These are phyloP conservation scores for Kwoniella dejecticola DNA, from an alignment of 768 basidiomycete genomes.

Conservation along the genomic window DNA sequence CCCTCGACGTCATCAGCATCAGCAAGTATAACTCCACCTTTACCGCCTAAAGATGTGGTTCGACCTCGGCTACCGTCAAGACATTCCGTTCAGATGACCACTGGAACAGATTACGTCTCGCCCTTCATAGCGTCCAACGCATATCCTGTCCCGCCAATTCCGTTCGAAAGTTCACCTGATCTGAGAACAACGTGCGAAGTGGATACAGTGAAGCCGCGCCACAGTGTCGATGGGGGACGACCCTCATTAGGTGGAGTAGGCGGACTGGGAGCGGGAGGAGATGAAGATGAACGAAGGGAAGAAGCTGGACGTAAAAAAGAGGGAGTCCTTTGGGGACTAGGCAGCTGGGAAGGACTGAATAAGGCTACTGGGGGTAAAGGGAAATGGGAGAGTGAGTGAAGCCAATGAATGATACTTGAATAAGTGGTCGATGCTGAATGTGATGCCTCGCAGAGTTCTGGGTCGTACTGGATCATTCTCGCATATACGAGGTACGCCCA, in stretches of 20 bases:
- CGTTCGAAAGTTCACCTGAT: conserved; percentile 13
- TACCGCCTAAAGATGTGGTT: conserved; percentile 1
- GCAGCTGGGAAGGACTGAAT: conserved; percentile 52
- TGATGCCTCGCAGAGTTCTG: conserved; percentile 40
- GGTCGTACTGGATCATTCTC: conserved; percentile 53
- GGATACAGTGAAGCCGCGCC: neutral
- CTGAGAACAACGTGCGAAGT: neutral
- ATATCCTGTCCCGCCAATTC: neutral
- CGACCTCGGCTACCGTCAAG: conserved; percentile 22
- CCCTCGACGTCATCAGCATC: conserved; percentile 4
- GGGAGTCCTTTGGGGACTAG: conserved; percentile 53
- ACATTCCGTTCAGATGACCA: conserved; percentile 27
- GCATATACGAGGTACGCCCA: conserved; percentile 49
- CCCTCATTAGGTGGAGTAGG: conserved; percentile 26
- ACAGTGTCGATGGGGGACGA: conserved; percentile 10
- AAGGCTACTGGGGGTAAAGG: conserved; percentile 37
- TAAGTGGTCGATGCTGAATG: too few species aligned
- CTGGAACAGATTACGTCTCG: conserved; percentile 22
- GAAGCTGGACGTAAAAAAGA: conserved; percentile 52
- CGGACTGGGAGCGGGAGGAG: conserved; percentile 32
- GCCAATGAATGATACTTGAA: too few species aligned
- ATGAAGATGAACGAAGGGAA: conserved; percentile 46
- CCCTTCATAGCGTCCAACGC: conserved; percentile 12
- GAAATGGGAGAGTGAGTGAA: conserved; percentile 54
- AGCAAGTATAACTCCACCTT: conserved; percentile 1